A percentile compares a stretch with the other conserved stretches of the same genome.
These are phyloP conservation scores for Saccharomycopsis sp. DNA, from an alignment of 805 yeast species.

Conservation along the genomic window DNA sequence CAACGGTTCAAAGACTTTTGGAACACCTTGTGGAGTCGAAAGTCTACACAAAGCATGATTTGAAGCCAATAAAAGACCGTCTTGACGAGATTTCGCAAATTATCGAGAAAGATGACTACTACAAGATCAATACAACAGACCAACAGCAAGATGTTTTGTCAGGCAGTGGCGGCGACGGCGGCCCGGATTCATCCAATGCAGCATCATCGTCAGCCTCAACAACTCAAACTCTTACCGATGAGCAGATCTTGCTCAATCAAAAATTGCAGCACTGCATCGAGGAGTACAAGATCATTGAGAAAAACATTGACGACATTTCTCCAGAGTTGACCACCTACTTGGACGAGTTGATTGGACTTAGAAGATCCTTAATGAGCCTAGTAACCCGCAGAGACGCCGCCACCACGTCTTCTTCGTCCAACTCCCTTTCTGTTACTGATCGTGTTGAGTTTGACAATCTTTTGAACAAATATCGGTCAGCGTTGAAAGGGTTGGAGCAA, in stretches of 20 bases:
- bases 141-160: constrained; percentile 19
- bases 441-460: constrained; percentile 2
- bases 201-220: no score
- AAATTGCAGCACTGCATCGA: constrained; percentile 58
- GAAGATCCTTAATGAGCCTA: constrained; percentile 50
- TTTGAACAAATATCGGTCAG: constrained; percentile 29
- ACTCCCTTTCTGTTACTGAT: neutral
- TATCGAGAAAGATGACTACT: constrained; percentile 32
- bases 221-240: constrained; percentile 23
- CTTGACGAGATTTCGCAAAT: constrained; percentile 61
- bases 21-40: constrained; percentile 75
- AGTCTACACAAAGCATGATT: constrained; percentile 77
- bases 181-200: constrained; percentile 15
- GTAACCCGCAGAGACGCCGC: constrained; percentile 31
- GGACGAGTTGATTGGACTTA: constrained; percentile 51
- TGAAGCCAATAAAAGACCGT: constrained; percentile 66
- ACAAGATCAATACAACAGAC: constrained; percentile 14
- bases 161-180: no score
- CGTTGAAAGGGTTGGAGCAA: constrained; percentile 36
- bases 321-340: constrained; percentile 42
- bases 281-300: constrained; percentile 48
- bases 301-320: constrained; percentile 44
- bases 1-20: constrained; percentile 77
- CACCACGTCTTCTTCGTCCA: neutral
- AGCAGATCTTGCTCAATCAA: constrained; percentile 39